Percentiles rank a stretch among this genome's conserved stretches.
Evolutionary conservation across 495 filamentous ascomycete species (phyloP).

Genomic region (Astrothelium subdiscretum): DNA sequence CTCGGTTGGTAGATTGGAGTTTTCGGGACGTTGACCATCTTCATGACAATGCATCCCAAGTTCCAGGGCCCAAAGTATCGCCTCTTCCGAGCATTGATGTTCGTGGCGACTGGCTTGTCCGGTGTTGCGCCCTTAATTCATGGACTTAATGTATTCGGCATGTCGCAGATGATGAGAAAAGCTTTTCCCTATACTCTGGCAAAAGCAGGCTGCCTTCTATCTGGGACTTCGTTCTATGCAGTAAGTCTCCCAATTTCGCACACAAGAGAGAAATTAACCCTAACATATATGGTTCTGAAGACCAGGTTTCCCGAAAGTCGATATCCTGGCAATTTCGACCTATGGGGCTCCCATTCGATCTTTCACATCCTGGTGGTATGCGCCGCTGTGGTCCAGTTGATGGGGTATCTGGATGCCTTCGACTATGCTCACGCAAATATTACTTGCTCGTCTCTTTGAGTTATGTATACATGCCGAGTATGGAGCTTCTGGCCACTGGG

Average conservation of each 20-base stretch:
- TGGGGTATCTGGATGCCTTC: slow-evolving; percentile 11
- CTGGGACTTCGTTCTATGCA: slow-evolving; percentile 9
- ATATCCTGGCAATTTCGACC: slow-evolving; percentile 6
- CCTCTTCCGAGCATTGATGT: neutral
- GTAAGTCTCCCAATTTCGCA: slow-evolving; percentile 7
- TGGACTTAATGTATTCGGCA: slow-evolving; percentile 4
- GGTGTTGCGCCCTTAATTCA: slow-evolving; percentile 4
- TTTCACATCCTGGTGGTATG: slow-evolving; percentile 6
- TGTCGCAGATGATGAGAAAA: slow-evolving; percentile 11
- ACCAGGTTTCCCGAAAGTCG: slow-evolving; percentile 8
- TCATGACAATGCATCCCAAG: slow-evolving; percentile 10
- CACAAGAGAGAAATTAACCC: slow-evolving; percentile 6
- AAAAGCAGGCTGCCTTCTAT: slow-evolving; percentile 19
- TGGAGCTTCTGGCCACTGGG: neutral
- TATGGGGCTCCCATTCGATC: slow-evolving; percentile 9
- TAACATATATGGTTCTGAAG: slow-evolving; percentile 9
- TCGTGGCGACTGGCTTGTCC: slow-evolving; percentile 6
- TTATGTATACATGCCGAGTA: neutral
- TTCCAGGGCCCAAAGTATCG: slow-evolving; percentile 6
- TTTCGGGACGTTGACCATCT: slow-evolving; percentile 5
- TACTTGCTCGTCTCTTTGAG: slow-evolving; percentile 18
- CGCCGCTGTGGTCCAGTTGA: slow-evolving; percentile 6
- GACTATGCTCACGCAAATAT: slow-evolving; percentile 22
- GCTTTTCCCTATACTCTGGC: slow-evolving; percentile 24
- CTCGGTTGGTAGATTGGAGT: slow-evolving; percentile 1